Conservation (phyloP, 192 early-diverging fungal genomes). For the Entophlyctis luteolus region DNA sequence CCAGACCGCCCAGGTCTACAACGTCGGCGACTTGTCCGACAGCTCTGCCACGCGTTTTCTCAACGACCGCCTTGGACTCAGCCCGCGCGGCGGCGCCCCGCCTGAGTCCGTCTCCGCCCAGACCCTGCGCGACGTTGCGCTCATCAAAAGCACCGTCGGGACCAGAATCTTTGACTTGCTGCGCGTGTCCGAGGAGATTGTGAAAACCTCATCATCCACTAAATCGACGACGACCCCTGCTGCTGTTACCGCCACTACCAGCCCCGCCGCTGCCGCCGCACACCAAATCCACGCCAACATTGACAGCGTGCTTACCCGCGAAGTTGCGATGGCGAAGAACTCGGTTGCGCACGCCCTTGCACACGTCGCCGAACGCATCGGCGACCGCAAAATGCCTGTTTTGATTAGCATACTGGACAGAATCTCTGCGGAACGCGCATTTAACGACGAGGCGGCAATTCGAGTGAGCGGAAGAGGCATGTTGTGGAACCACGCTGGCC, state of each 20-base stretch:
- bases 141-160: conserved; percentile 1
- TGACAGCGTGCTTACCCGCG: neutral
- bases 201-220: too few relatives aligned
- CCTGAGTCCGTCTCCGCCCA: neutral
- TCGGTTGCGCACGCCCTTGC: neutral
- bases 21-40: conserved; percentile 1
- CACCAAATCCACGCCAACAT: neutral
- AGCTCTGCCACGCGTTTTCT: conserved; percentile 6
- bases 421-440: neutral
- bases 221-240: neutral
- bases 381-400: neutral
- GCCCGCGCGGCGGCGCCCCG: neutral
- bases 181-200: conserved; percentile 11
- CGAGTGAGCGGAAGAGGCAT: neutral
- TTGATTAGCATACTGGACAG: neutral
- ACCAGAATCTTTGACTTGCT: conserved; percentile 21
- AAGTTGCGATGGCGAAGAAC: neutral
- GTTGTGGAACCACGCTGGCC: neutral
- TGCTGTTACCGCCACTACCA: neutral
- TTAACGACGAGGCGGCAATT: neutral
- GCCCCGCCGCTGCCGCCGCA: too few relatives aligned
- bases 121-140: neutral
- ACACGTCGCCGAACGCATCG: neutral
- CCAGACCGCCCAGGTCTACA: conserved; percentile 12
- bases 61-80: neutral